Conservation (phyloP, 2,329 filamentous ascomycete species). For the Calcarisporium arbuscula region DNA sequence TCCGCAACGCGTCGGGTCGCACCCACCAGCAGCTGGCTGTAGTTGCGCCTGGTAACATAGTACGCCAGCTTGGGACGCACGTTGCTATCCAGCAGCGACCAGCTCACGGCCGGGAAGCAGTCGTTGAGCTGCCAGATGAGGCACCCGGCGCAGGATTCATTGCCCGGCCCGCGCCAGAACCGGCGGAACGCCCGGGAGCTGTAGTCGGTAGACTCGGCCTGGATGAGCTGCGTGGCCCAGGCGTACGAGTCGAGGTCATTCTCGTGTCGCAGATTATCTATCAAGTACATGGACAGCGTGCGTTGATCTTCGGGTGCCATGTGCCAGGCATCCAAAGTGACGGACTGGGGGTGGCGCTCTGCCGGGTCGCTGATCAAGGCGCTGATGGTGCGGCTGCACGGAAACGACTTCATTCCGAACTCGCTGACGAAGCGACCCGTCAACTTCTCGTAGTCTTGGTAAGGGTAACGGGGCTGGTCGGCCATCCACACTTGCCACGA, state of each 20-base stretch:
- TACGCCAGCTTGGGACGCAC: constrained; percentile 6
- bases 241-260: constrained; percentile 2
- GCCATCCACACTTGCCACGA: constrained; percentile 7
- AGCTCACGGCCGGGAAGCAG: constrained; percentile 5
- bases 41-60: constrained; percentile 4
- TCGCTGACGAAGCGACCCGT: constrained; percentile 7
- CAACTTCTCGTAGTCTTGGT: constrained; percentile 7
- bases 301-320: constrained; percentile 5
- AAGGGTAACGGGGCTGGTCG: constrained; percentile 4
- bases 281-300: constrained; percentile 6
- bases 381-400: constrained; percentile 1
- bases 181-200: constrained; percentile 2
- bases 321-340: constrained; percentile 6
- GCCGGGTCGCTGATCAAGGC: constrained; percentile 4
- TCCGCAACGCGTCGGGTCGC: constrained; percentile 1
- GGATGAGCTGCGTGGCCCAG: constrained; percentile 6
- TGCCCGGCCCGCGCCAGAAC: constrained; percentile 4
- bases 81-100: constrained; percentile 4
- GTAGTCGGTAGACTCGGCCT: constrained; percentile 6
- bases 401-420: constrained; percentile 6
- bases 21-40: constrained; percentile 1
- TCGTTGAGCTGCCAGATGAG: constrained; percentile 5
- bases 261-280: constrained; percentile 5
- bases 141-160: constrained; percentile 3
- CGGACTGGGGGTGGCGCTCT: constrained; percentile 4